Evolutionary conservation across 768 basidiomycete genomes (phyloP).

Genomic region (Termitomyces sp.): DNA sequence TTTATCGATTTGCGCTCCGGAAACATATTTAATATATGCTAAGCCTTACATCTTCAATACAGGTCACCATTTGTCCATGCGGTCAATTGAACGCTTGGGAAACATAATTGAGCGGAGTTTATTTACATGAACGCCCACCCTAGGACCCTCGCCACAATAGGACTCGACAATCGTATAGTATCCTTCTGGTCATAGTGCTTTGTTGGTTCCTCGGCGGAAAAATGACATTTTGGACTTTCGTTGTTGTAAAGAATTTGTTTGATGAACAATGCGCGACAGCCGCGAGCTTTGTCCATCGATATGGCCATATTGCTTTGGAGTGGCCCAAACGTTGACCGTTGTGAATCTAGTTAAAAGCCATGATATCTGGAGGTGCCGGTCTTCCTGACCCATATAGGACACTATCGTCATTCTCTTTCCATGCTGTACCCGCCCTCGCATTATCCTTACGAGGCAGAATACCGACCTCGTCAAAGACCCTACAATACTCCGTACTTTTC

Average conservation of each 20-base stretch:
- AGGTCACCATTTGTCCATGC: not conserved
- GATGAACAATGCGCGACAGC: conserved; percentile 4
- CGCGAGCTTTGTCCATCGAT: conserved; percentile 10
- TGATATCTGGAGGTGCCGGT: not conserved
- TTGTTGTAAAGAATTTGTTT: not conserved
- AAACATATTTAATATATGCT: no score
- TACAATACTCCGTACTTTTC: not conserved
- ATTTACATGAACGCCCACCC: no score
- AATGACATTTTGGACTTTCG: not conserved
- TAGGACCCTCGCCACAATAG: not conserved
- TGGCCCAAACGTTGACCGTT: conserved; percentile 7
- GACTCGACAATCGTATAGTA: no score
- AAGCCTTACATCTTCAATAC: not conserved
- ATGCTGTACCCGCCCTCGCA: not conserved
- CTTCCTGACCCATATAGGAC: not conserved
- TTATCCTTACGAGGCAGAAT: not conserved
- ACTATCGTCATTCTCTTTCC: not conserved
- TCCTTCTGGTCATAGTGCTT: not conserved
- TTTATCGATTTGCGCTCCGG: not conserved
- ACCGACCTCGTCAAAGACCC: not conserved
- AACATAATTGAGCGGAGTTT: no score
- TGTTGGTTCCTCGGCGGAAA: not conserved
- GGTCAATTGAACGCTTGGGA: not conserved
- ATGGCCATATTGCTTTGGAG: conserved; percentile 6
- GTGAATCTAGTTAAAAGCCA: conserved; percentile 2